Conservation (phyloP, 2,329 filamentous ascomycete species). For the Corinectria fuckeliana region DNA sequence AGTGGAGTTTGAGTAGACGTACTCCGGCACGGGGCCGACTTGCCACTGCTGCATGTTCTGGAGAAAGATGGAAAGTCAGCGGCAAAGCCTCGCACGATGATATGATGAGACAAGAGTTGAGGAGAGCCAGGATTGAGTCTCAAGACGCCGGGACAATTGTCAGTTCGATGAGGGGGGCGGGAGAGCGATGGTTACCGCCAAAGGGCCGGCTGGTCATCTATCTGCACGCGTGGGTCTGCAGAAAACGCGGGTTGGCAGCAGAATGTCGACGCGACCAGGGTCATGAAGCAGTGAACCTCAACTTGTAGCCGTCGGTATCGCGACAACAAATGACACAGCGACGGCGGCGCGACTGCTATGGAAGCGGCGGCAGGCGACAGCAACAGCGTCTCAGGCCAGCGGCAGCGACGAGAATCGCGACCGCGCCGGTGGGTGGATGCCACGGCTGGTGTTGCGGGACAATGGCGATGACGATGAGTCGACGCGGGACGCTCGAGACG, state of each 20-base stretch:
- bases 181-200: slow-evolving; percentile 16
- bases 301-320: slow-evolving; percentile 22
- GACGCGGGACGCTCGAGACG: slow-evolving; percentile 27
- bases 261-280: slow-evolving; percentile 37
- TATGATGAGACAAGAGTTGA: slow-evolving; percentile 8
- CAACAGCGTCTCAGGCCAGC: slow-evolving; percentile 6
- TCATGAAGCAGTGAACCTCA: slow-evolving; percentile 21
- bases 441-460: slow-evolving; percentile 16
- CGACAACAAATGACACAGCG: slow-evolving; percentile 15
- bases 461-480: slow-evolving; percentile 10
- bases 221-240: slow-evolving; percentile 36
- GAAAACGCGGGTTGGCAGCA: slow-evolving; percentile 25
- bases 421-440: slow-evolving; percentile 11
- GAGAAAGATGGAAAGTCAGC: slow-evolving; percentile 36
- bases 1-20: slow-evolving; percentile 62
- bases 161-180: slow-evolving; percentile 20
- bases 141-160: slow-evolving; percentile 17
- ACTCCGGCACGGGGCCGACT: slow-evolving; percentile 66
- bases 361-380: slow-evolving; percentile 1
- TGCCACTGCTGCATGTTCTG: slow-evolving; percentile 69
- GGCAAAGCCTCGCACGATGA: slow-evolving; percentile 11
- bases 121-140: slow-evolving; percentile 17
- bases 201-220: slow-evolving; percentile 25
- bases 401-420: slow-evolving; percentile 5
- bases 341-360: slow-evolving; percentile 6